Evolutionary conservation across 179 eudicot genomes (phyloP).

Genomic region (Beta macrorhiza): DNA sequence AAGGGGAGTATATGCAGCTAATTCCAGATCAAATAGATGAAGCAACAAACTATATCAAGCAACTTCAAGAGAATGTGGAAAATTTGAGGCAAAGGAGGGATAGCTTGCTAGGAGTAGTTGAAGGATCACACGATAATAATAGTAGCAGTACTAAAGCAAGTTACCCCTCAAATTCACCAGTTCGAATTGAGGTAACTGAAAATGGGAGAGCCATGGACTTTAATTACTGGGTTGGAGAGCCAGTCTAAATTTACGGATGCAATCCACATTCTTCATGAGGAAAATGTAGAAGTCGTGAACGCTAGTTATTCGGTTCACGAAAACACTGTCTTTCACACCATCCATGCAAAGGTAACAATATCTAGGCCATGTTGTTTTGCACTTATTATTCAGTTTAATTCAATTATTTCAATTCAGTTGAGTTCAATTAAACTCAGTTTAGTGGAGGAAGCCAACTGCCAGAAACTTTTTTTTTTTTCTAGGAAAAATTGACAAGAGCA

Average conservation of each 20-base stretch:
- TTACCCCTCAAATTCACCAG: conserved; percentile 18
- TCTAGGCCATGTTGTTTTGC: no score
- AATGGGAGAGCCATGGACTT: conserved; percentile 42
- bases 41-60: conserved; percentile 29
- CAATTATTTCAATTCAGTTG: no score
- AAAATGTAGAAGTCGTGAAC: conserved; percentile 53
- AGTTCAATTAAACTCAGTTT: no score
- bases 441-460: no score
- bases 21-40: conserved; percentile 32
- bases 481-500: no score
- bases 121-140: neutral
- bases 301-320: conserved; percentile 53
- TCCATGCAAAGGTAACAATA: conserved; percentile 53
- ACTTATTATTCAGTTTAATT: no score
- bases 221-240: conserved; percentile 52
- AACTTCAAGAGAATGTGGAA: conserved; percentile 23
- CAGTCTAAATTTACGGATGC: conserved; percentile 55
- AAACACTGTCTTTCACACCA: conserved; percentile 55
- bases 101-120: conserved; percentile 1
- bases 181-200: conserved; percentile 47
- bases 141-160: neutral
- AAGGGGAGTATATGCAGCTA: neutral
- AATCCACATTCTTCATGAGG: conserved; percentile 55
- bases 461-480: no score
- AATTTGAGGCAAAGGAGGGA: conserved; percentile 36